Evolutionary conservation across 495 filamentous ascomycete species (phyloP).

Genomic region (Cenococcum geophilum): DNA sequence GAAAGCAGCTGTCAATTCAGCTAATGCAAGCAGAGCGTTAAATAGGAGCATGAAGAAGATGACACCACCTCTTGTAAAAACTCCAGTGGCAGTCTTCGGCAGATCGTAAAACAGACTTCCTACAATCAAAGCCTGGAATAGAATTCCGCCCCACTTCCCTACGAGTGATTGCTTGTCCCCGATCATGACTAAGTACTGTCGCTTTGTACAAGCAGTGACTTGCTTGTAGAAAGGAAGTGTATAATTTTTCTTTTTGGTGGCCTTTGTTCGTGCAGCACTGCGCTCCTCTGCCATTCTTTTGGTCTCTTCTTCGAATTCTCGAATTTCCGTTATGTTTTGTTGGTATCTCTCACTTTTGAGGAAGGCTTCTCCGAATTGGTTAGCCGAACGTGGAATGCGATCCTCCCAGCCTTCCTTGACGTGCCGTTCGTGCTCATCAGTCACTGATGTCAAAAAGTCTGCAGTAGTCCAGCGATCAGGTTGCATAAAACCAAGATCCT

Average conservation of each 20-base stretch:
- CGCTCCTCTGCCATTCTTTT: constrained; percentile 45
- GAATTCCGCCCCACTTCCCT: constrained; percentile 54
- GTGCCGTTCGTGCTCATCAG: constrained; percentile 56
- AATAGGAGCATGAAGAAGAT: constrained; percentile 76
- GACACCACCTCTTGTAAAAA: constrained; percentile 53
- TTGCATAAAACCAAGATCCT: constrained; percentile 56
- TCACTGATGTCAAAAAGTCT: constrained; percentile 65
- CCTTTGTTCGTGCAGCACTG: constrained; percentile 42
- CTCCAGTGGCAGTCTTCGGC: constrained; percentile 51
- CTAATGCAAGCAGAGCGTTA: constrained; percentile 70
- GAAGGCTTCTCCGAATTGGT: constrained; percentile 54
- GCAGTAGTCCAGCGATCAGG: constrained; percentile 59
- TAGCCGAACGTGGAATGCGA: constrained; percentile 53
- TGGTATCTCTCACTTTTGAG: constrained; percentile 40
- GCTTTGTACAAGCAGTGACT: constrained; percentile 58
- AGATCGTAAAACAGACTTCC: constrained; percentile 71
- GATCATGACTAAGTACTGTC: constrained; percentile 61
- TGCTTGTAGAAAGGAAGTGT: constrained; percentile 63
- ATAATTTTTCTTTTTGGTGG: constrained; percentile 58
- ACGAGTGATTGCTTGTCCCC: constrained; percentile 51
- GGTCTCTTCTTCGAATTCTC: constrained; percentile 49
- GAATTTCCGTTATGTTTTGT: constrained; percentile 35
- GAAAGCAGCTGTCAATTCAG: constrained; percentile 69
- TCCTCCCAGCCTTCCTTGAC: constrained; percentile 52
- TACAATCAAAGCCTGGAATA: constrained; percentile 70